Conservation (phyloP, 495 filamentous ascomycete species). For the Chlorociboria aeruginascens region DNA sequence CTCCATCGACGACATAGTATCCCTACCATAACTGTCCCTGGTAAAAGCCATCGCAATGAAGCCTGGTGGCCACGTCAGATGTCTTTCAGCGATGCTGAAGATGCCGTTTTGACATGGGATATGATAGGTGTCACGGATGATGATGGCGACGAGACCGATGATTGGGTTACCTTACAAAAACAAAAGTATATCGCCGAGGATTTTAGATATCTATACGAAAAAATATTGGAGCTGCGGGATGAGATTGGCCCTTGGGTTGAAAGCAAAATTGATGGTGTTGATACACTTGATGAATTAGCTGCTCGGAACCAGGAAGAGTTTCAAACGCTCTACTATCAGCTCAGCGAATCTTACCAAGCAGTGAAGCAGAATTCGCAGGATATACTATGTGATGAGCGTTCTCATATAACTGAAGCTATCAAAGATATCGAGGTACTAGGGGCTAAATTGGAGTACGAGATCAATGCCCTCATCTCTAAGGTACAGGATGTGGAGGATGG, state of each 20-base stretch:
- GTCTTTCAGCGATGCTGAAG: constrained; percentile 83
- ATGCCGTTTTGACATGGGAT: constrained; percentile 65
- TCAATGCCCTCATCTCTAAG: constrained; percentile 65
- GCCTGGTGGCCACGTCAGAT: constrained; percentile 66
- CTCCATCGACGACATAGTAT: constrained; percentile 39
- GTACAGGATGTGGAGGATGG: constrained; percentile 84
- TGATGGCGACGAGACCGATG: constrained; percentile 14
- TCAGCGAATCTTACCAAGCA: constrained; percentile 48
- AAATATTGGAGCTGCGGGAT: constrained; percentile 35
- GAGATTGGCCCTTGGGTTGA: constrained; percentile 54
- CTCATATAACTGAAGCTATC: constrained; percentile 56
- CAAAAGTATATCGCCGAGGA: constrained; percentile 45
- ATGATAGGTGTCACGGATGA: constrained; percentile 19
- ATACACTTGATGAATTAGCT: constrained; percentile 48
- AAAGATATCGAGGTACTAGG: constrained; percentile 73
- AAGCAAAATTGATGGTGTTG: constrained; percentile 47
- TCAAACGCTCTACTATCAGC: constrained; percentile 56
- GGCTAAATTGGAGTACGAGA: constrained; percentile 90
- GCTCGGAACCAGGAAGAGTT: constrained; percentile 50
- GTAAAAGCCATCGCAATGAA: constrained; percentile 32
- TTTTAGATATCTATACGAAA: constrained; percentile 43
- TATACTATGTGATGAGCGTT: constrained; percentile 52
- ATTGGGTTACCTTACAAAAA: constrained; percentile 26
- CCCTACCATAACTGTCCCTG: constrained; percentile 23
- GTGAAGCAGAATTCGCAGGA: constrained; percentile 55